Base-by-base conservation (phyloP, 345 rosid species). In the Cardamine occulta region DNA sequence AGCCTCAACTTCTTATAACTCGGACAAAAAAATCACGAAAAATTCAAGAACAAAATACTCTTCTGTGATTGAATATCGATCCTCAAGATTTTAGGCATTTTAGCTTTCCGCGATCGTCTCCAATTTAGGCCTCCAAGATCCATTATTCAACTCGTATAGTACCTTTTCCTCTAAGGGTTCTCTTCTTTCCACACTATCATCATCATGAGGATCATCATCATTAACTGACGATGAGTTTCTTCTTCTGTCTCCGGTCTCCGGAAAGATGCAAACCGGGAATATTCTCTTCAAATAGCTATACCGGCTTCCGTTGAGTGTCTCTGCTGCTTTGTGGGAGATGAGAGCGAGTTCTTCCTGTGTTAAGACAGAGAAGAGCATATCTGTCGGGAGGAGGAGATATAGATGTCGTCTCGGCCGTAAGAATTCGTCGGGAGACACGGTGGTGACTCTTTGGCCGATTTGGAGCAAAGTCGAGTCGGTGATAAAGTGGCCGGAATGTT, bases 101-200 rank as follows among this genome's bases (percentile, higher is more conserved):
- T 78, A 78, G 77, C 73, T 79, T 32, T 79, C 82, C 61, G 61
- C 79, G 63, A 79, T 79, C 8, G 82, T 79, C 70, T 74, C 79
- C 63, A 79, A 79, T 23, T 35, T 73, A 62, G 82, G 82, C 19
- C 74, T 79, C 82, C 82, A 79, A 54, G 82, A 54, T 61, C 79
- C 75, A 61, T 79, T 48, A 37, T 54, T 79, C 12, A 44, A 39
- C 39, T 78, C 80, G 39, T 66, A 65, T 17, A 69, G 26, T 14
- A 68, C 74, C 52, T 76, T 69, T 15, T 78, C 81, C 53, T 72
- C 81, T 13, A 66, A 39, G 21, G 63, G 18, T 60, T 51, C 69
- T 58, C 77, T 78, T 65, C 53, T 53, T 5, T 79, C 74, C 66
- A 61, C 64, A 58, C 55, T 52, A 51, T 48, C 66, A 26, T 67